phyloP scores from a whole-genome alignment of 257 asterid genomes.

The Solanum pinnatisectum region DNA sequence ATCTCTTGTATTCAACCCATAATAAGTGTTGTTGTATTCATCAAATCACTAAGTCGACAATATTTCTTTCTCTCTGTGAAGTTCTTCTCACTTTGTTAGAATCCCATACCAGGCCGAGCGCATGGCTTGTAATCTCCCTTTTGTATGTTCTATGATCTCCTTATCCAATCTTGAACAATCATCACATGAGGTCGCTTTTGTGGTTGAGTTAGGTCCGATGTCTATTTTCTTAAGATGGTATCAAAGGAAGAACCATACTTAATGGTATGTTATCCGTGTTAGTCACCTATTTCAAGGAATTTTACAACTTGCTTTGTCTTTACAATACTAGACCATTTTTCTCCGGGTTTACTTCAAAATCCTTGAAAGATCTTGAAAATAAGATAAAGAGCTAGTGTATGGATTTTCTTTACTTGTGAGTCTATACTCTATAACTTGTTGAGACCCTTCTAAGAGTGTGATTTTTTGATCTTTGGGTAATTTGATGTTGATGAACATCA shows the following conservation, averaged over 20 bases:
- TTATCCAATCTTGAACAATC: not conserved
- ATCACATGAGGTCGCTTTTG: not conserved
- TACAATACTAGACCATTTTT: not conserved
- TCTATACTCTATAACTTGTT: not conserved
- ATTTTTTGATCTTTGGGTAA: not conserved
- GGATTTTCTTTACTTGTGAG: not conserved
- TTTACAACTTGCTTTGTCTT: not conserved
- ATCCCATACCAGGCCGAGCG: not conserved
- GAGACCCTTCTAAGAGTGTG: not conserved
- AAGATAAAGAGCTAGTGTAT: not conserved
- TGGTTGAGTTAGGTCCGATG: not conserved
- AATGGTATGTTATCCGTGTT: not conserved
- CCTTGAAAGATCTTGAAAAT: not conserved
- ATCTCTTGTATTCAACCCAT: not conserved
- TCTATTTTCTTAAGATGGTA: not conserved
- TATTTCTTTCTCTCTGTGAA: not conserved
- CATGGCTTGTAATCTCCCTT: not conserved
- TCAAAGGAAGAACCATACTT: not conserved
- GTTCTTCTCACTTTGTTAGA: not conserved
- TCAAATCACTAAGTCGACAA: not conserved
- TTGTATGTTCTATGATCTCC: not conserved
- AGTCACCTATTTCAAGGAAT: not conserved
- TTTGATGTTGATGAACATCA: not conserved
- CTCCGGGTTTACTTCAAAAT: not conserved
- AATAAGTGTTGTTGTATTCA: not conserved